phyloP scores from a whole-genome alignment of 208 protist species.

The Lotmaria passim region DNA sequence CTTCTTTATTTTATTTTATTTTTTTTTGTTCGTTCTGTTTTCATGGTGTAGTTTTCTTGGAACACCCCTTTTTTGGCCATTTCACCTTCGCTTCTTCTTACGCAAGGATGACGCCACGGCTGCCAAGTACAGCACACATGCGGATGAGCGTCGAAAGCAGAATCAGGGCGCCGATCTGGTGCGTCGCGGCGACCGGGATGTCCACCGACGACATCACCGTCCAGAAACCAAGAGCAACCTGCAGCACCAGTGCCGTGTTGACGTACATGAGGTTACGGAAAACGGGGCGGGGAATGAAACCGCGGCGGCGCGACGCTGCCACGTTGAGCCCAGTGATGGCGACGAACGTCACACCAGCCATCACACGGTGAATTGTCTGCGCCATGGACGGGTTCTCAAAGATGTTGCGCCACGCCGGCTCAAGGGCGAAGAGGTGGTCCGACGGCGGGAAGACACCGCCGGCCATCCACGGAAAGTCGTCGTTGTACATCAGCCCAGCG shows the following conservation, averaged over 20 bases:
- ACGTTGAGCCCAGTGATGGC: slow-evolving; percentile 63
- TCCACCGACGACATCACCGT: slow-evolving; percentile 94
- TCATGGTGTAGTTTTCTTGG: too few relatives aligned
- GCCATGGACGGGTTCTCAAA: slow-evolving; percentile 85
- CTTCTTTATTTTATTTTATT: too few relatives aligned
- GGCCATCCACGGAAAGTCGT: slow-evolving; percentile 90
- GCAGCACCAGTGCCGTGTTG: slow-evolving; percentile 63
- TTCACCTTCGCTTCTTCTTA: too few relatives aligned
- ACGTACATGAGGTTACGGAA: slow-evolving; percentile 59
- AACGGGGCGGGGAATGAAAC: slow-evolving; percentile 48
- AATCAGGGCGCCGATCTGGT: slow-evolving; percentile 87
- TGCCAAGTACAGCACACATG: slow-evolving; percentile 74
- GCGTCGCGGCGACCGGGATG: slow-evolving; percentile 84
- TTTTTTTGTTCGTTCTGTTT: too few relatives aligned
- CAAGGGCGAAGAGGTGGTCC: slow-evolving; percentile 66
- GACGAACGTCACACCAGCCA: slow-evolving; percentile 59
- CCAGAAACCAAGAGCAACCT: slow-evolving; percentile 93
- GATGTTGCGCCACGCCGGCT: slow-evolving; percentile 83
- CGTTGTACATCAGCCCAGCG: slow-evolving; percentile 91
- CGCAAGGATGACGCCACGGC: slow-evolving; percentile 55
- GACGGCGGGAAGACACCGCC: slow-evolving; percentile 76
- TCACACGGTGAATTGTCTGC: slow-evolving; percentile 80
- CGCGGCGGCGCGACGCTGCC: slow-evolving; percentile 40
- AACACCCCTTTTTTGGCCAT: too few relatives aligned
- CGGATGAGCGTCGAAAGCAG: slow-evolving; percentile 82